Percentiles rank a stretch among this genome's conserved stretches.
Evolutionary conservation across 495 filamentous ascomycete species (phyloP).

Genomic region (Terfezia claveryi): DNA sequence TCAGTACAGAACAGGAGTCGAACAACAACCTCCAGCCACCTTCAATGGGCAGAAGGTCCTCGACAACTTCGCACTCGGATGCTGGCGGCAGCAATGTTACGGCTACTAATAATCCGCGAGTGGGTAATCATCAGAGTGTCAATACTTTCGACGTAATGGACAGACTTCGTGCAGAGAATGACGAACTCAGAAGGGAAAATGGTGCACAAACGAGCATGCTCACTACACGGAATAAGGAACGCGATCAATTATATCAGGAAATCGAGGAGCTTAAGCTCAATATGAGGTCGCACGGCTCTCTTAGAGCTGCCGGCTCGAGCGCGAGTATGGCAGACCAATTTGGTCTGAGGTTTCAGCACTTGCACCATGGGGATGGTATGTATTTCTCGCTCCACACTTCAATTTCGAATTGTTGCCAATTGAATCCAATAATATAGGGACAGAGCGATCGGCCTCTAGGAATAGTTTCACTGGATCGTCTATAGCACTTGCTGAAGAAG

Average conservation of each 20-base stretch:
- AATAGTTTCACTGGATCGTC: background rate
- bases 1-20: conserved; percentile 26
- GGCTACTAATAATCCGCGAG: background rate
- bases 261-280: conserved; percentile 89
- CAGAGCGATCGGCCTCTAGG: background rate
- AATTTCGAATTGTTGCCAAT: background rate
- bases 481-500: conserved; percentile 35
- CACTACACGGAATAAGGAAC: conserved; percentile 83
- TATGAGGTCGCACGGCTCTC: conserved; percentile 29
- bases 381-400: background rate
- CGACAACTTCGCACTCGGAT: background rate
- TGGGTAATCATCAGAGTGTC: background rate
- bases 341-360: background rate
- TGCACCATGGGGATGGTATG: background rate
- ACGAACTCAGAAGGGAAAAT: conserved; percentile 73
- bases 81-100: background rate
- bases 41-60: background rate
- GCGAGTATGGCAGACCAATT: background rate
- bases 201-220: conserved; percentile 95
- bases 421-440: background rate
- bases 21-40: conserved; percentile 21
- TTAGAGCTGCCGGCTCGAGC: background rate
- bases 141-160: background rate
- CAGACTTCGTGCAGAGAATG: conserved; percentile 65
- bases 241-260: conserved; percentile 83